phyloP scores from a whole-genome alignment of 2,329 filamentous ascomycete genomes.

The Trichoderma arundinaceum region DNA sequence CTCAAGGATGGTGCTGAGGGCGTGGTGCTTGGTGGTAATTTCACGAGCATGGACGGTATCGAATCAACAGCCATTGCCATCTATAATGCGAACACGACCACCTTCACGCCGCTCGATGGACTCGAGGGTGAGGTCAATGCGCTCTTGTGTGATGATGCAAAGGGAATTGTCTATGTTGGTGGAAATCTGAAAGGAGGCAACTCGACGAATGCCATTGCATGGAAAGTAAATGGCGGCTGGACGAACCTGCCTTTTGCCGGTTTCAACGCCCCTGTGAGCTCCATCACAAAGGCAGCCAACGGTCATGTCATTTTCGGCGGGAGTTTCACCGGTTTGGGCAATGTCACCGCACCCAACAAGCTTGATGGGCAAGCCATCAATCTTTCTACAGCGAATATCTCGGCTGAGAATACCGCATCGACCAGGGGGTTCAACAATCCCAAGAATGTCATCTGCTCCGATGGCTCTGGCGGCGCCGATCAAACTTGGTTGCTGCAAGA shows the following conservation, averaged over 20 bases:
- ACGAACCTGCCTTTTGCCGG: slow-evolving; percentile 85
- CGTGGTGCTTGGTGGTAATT: slow-evolving; percentile 90
- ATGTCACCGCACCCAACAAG: slow-evolving; percentile 70
- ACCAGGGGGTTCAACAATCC: slow-evolving; percentile 74
- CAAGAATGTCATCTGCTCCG: slow-evolving; percentile 78
- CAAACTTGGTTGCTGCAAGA: slow-evolving; percentile 81
- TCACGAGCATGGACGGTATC: slow-evolving; percentile 82
- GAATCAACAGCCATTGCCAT: slow-evolving; percentile 80
- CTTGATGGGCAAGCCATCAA: slow-evolving; percentile 83
- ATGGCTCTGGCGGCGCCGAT: slow-evolving; percentile 69
- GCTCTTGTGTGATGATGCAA: slow-evolving; percentile 78
- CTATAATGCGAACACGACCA: slow-evolving; percentile 74
- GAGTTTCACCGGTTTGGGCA: slow-evolving; percentile 85
- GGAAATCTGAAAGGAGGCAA: slow-evolving; percentile 81
- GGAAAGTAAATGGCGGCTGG: slow-evolving; percentile 72
- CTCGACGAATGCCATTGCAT: slow-evolving; percentile 88
- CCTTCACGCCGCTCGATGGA: slow-evolving; percentile 76
- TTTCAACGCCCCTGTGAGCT: slow-evolving; percentile 89
- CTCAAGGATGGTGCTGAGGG: slow-evolving; percentile 70
- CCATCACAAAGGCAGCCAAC: slow-evolving; percentile 79
- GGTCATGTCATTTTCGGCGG: slow-evolving; percentile 93
- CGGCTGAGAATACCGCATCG: slow-evolving; percentile 66
- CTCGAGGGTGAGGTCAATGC: slow-evolving; percentile 82
- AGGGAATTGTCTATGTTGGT: slow-evolving; percentile 85
- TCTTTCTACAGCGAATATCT: slow-evolving; percentile 76